These are phyloP conservation scores for Theobroma grandiflorum DNA, from an alignment of 441 rosid species.

Conservation along the genomic window DNA sequence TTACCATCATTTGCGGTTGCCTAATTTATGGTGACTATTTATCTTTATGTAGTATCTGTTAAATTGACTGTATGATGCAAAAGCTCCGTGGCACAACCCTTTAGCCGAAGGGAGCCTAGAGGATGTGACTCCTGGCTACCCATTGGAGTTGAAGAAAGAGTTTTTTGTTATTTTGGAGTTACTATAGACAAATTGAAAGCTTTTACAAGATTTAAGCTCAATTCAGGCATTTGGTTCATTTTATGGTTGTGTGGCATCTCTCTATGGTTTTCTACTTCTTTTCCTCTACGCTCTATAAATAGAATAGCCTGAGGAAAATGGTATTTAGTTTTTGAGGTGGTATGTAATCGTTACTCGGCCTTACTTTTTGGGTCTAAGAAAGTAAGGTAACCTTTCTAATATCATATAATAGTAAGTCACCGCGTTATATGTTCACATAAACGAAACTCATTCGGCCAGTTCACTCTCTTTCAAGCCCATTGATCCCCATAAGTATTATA, in stretches of 20 bases:
- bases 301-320: too few relatives aligned
- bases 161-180: slow-evolving; percentile 8
- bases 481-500: too few relatives aligned
- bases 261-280: too few relatives aligned
- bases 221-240: neutral
- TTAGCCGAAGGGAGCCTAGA: neutral
- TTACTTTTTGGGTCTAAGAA: too few relatives aligned
- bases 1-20: slow-evolving; percentile 17
- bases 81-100: slow-evolving; percentile 7
- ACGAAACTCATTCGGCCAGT: too few relatives aligned
- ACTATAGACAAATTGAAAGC: slow-evolving; percentile 15
- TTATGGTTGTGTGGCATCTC: neutral
- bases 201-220: slow-evolving; percentile 2
- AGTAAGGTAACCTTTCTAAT: too few relatives aligned
- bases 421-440: too few relatives aligned
- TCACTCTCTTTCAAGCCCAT: too few relatives aligned
- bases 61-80: slow-evolving; percentile 10
- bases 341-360: too few relatives aligned
- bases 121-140: neutral
- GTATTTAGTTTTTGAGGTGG: too few relatives aligned
- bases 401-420: too few relatives aligned
- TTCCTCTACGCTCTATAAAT: too few relatives aligned
- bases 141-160: neutral
- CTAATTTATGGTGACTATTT: neutral
- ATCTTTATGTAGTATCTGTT: slow-evolving; percentile 6